A percentile compares a stretch with the other conserved stretches of the same genome.
Evolutionary conservation across 1,139 yeast genomes (phyloP).

Genomic region (Blastobotrys malaysiensis): DNA sequence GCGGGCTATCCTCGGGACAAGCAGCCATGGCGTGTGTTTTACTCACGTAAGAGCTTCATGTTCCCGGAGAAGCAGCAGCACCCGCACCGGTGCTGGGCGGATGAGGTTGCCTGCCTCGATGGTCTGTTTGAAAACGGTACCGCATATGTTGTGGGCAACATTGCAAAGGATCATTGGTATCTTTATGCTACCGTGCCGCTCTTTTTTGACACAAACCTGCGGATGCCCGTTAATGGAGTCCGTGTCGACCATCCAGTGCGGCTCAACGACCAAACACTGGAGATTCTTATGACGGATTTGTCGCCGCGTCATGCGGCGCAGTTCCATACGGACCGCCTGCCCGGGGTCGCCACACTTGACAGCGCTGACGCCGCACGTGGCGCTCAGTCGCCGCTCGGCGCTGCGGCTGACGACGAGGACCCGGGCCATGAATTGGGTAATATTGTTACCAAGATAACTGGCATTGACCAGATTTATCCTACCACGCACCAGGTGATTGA

Average conservation of each 20-base stretch:
- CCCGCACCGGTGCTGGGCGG: conserved; percentile 80
- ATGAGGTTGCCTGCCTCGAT: conserved; percentile 68
- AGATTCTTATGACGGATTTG: conserved; percentile 86
- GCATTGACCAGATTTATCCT: conserved; percentile 55
- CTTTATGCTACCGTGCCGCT: conserved; percentile 58
- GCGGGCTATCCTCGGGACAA: conserved; percentile 32
- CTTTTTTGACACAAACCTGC: conserved; percentile 15
- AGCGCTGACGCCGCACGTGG: conserved; percentile 6
- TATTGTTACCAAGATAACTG: conserved; percentile 56
- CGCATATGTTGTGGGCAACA: conserved; percentile 77
- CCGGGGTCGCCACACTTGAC: conserved; percentile 26
- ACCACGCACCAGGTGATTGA: conserved; percentile 44
- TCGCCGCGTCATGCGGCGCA: conserved; percentile 52
- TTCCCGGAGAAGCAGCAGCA: conserved; percentile 81
- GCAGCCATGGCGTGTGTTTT: conserved; percentile 64
- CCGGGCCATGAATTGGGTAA: conserved; percentile 75
- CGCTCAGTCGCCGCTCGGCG: conserved; percentile 31
- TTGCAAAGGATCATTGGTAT: conserved; percentile 86
- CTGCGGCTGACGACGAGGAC: conserved; percentile 51
- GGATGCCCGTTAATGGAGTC: conserved; percentile 13
- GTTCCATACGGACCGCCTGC: conserved; percentile 56
- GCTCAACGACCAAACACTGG: conserved; percentile 69
- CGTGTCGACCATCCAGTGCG: conserved; percentile 11
- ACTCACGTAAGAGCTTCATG: conserved; percentile 88
- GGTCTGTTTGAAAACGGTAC: conserved; percentile 45